Base-by-base conservation (phyloP, 2,329 filamentous ascomycete species). In the Fonsecaea multimorphosa region DNA sequence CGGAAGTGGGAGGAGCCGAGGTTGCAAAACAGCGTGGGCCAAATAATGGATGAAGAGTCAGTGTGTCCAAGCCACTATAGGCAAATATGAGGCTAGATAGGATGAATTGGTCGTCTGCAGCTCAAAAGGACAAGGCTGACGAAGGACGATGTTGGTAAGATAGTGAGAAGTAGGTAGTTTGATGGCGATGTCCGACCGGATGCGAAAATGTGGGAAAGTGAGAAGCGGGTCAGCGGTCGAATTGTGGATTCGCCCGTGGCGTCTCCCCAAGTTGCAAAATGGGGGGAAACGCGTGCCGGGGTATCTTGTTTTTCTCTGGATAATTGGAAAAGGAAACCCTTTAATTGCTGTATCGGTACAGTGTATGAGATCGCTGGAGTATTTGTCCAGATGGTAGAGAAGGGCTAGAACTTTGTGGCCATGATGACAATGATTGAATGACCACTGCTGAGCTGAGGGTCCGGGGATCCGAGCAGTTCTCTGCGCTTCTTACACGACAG, bases 201-300 rank as follows among this genome's bases (percentile, higher is more conserved):
- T 34, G 40, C n/a, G 56, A 58, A 58, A 58, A 58, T 60, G 58
- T 60, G 58, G 58, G 58, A 52, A 52, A 29, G 44, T 49, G 34
- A 38, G 58, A 59, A 36, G 58, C 58, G 58, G 58, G 44, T 60
- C 36, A 60, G 58, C 58, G 58, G 32, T 34, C 27, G 19, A 34
- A 24, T 22, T 52, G 58, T 60, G 58, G 58, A 52, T 60, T 60
- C 44, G 58, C 34, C 44, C 19, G 44, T 51, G 58, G 44, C 58
- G 49, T 60, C 40, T 51, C 44, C 24, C 32, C 46, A 51, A 34
- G 8, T n/a, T 34, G n/a, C 29, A 31, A 31, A 31, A 31, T 31
- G 51, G 58, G 51, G 58, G 58, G 49, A 60, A 44, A 22, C 4
- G 44, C 44, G 44, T 36, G 31, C 58, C 46, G 58, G 58, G 58